phyloP scores from a whole-genome alignment of 371 early-diverging fungal genomes.

The Lichtheimia ramosa region DNA sequence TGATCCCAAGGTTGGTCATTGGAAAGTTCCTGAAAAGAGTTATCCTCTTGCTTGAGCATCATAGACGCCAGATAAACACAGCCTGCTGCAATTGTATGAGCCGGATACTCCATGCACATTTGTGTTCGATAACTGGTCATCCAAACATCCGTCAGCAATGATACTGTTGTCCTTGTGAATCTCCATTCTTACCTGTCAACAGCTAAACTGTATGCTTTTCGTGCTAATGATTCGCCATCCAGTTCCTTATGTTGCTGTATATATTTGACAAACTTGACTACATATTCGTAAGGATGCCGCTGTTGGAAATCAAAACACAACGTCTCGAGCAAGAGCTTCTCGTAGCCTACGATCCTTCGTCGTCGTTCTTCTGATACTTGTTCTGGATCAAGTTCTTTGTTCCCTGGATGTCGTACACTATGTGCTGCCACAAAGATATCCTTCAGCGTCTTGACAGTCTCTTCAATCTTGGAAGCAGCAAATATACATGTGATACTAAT shows the following conservation, averaged over 20 bases:
- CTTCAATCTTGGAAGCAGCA: constrained; percentile 79
- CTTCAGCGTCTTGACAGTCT: constrained; percentile 73
- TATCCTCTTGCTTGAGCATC: constrained; percentile 35
- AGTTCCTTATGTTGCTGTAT: constrained; percentile 32
- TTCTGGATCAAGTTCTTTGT: constrained; percentile 60
- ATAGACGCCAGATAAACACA: constrained; percentile 60
- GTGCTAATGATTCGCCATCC: constrained; percentile 48
- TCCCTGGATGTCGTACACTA: constrained; percentile 54
- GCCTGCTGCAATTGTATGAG: constrained; percentile 65
- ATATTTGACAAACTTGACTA: constrained; percentile 63
- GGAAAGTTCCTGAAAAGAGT: constrained; percentile 18
- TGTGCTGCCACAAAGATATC: constrained; percentile 72
- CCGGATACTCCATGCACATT: constrained; percentile 61
- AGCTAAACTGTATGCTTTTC: constrained; percentile 52
- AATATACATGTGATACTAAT: constrained; percentile 67
- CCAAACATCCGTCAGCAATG: too few species aligned
- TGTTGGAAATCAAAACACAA: constrained; percentile 67
- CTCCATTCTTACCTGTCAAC: constrained; percentile 42
- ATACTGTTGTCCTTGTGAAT: neutral
- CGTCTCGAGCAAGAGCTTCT: constrained; percentile 62
- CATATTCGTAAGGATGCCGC: constrained; percentile 59
- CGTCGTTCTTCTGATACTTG: constrained; percentile 57
- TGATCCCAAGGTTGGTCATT: constrained; percentile 42
- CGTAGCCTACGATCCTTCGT: constrained; percentile 55
- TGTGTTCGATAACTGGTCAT: constrained; percentile 54